Evolutionary conservation across 805 yeast species (phyloP), one percentile per base, ranked within the genome.

Genomic region (Barnettozyma pratensis): DNA sequence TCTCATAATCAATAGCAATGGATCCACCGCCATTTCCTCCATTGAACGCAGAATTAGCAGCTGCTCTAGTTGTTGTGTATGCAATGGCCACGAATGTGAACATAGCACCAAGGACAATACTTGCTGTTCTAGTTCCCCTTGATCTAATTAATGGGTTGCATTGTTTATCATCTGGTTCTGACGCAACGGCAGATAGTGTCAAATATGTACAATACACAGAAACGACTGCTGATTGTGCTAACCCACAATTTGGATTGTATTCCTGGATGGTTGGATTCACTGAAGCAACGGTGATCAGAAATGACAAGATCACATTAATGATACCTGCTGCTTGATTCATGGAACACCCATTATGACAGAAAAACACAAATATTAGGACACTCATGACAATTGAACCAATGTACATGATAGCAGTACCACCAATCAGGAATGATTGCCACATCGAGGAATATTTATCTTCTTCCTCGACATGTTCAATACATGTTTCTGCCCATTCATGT

Each of bases 401-500:
- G 64, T 91, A 94, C 98, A 94, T 90, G 25, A 79, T 64, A 41
- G 84, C 70, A 0, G 99, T 94, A 1, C 98, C 96, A 4, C 96
- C 87, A 30, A 94, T 79, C 40, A 94, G 72, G 8, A 92, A 68
- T 39, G 79, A 73, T 58, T 87, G 80, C 98, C 98, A 94, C 57
- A 87, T 74, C 4, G 65, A 51, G 48, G 73, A 67, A 45, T 67
- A 57, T 47, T 79, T 81, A 41, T 81, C 86, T 49, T 86, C 92
- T 58, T 83, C 81, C 63, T 94, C 98, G 39, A 94, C 88, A 58
- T 89, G 87, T 55, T 85, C 90, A 46, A 94, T 76, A 65, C 99
- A 94, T 7, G 86, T 87, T 60, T 94, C 99, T 0, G 98, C 97
- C 97, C 97, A 94, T 57, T 92, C 92, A 67, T 94, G 98, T 4